phyloP scores from a whole-genome alignment of 371 early-diverging fungal genomes.

The Phascolomyces articulosus region DNA sequence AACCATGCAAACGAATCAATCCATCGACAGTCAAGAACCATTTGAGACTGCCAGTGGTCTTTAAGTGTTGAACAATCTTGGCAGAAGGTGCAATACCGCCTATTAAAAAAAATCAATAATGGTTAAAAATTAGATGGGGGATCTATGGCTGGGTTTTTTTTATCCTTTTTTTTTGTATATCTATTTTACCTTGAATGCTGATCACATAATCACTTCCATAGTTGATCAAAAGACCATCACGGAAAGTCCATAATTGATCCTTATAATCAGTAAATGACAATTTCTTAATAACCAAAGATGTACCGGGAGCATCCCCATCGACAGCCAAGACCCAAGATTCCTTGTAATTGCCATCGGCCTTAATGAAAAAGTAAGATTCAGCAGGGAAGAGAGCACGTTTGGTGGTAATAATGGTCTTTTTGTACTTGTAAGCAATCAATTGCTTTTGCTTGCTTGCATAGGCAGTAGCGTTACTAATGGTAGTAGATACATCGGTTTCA shows the following conservation, averaged over 20 bases:
- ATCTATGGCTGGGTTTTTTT: too few species aligned
- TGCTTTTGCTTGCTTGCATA: conserved; percentile 28
- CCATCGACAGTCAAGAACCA: conserved; percentile 46
- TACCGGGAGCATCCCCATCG: conserved; percentile 16
- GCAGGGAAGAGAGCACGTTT: conserved; percentile 41
- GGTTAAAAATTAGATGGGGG: too few species aligned
- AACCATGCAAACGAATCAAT: conserved; percentile 38
- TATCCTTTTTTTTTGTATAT: not conserved
- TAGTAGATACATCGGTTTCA: conserved; percentile 18
- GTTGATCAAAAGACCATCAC: conserved; percentile 54
- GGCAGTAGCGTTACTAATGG: conserved; percentile 19
- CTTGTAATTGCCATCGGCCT: conserved; percentile 18
- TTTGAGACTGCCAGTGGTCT: conserved; percentile 32
- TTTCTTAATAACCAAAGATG: conserved; percentile 27
- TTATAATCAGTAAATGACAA: conserved; percentile 33
- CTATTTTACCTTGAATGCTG: conserved; percentile 37
- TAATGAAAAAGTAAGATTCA: conserved; percentile 46
- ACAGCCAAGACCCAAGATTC: conserved; percentile 35
- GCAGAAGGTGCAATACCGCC: conserved; percentile 24
- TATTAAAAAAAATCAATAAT: not conserved
- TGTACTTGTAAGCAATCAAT: not conserved
- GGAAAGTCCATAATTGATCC: conserved; percentile 57
- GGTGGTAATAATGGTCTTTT: conserved; percentile 20
- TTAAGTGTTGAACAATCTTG: conserved; percentile 24
- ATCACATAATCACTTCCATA: conserved; percentile 52